These are phyloP conservation scores for Pseudevernia furfuracea DNA, from an alignment of 495 filamentous ascomycete species.

Conservation along the genomic window DNA sequence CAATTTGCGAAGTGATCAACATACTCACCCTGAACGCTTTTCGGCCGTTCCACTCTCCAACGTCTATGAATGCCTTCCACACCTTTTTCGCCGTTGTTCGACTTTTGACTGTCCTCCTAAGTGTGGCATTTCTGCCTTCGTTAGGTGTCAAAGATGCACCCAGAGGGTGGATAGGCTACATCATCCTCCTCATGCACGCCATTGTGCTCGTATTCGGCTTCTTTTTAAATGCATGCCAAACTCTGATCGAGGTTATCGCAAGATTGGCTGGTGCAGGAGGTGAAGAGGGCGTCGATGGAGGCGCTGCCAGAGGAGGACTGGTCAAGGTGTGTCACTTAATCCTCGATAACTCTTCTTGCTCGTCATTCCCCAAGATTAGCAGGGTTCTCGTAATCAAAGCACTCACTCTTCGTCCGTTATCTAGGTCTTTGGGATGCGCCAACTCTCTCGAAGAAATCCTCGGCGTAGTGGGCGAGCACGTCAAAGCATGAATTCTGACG, in stretches of 20 bases:
- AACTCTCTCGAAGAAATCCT: conserved; percentile 70
- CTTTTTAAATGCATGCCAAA: conserved; percentile 85
- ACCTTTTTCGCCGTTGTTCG: conserved; percentile 72
- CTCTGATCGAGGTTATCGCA: conserved; percentile 77
- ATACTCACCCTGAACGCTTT: conserved; percentile 85
- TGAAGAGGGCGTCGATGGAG: conserved; percentile 50
- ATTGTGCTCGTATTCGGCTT: conserved; percentile 87
- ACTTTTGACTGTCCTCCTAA: conserved; percentile 71
- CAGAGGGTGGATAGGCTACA: conserved; percentile 92
- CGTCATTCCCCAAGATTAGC: conserved; percentile 10
- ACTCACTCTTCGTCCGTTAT: conserved; percentile 8
- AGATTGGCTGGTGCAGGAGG: conserved; percentile 73
- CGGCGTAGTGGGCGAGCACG: conserved; percentile 53
- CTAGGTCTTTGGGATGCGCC: conserved; percentile 81
- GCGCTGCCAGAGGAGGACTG: conserved; percentile 76
- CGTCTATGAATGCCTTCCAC: conserved; percentile 97
- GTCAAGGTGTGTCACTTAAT: conserved; percentile 49
- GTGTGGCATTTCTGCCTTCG: conserved; percentile 78
- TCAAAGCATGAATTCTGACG: conserved; percentile 70
- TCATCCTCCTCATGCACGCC: conserved; percentile 79
- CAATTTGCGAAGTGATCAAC: conserved; percentile 87
- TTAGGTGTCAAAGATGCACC: conserved; percentile 66
- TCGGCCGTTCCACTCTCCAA: conserved; percentile 79
- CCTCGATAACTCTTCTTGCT: neutral
- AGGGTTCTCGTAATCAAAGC: conserved; percentile 10